A percentile compares a stretch with the other conserved stretches of the same genome.
These are phyloP conservation scores for Starmera caribaea DNA, from an alignment of 805 yeast species.

Conservation along the genomic window DNA sequence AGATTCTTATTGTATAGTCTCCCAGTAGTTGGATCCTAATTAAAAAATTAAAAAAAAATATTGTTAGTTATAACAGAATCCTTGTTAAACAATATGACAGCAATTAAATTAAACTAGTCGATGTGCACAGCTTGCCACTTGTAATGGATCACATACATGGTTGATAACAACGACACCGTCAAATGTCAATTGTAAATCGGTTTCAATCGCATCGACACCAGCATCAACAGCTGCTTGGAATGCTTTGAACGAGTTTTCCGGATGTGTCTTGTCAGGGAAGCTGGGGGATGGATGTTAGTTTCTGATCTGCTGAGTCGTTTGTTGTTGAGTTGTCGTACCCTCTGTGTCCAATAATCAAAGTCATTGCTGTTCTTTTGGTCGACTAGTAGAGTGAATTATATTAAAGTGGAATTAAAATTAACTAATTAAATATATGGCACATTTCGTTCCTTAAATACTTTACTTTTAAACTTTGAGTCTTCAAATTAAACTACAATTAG, in stretches of 20 bases:
- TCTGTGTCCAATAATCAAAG: slow-evolving; percentile 5
- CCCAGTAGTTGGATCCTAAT: slow-evolving; percentile 33
- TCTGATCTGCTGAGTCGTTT: not conserved
- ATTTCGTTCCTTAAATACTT: too few relatives aligned
- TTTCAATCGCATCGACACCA: slow-evolving; percentile 36
- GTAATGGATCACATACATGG: slow-evolving; percentile 30
- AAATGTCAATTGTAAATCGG: slow-evolving; percentile 37
- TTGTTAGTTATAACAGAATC: not conserved
- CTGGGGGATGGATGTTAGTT: slow-evolving; percentile 13
- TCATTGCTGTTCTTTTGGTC: not conserved
- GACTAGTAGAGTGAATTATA: too few relatives aligned
- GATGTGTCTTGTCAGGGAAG: slow-evolving; percentile 23
- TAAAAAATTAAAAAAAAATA: not conserved
- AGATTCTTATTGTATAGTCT: slow-evolving; percentile 35
- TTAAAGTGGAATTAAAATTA: too few relatives aligned
- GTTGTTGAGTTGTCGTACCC: slow-evolving; percentile 1
- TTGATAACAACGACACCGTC: slow-evolving; percentile 47
- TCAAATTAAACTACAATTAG: too few relatives aligned
- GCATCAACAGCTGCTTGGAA: slow-evolving; percentile 37
- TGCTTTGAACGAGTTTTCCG: slow-evolving; percentile 38
- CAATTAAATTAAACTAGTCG: too few relatives aligned
- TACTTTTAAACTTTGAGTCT: too few relatives aligned
- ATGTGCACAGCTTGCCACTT: too few relatives aligned
- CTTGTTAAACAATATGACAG: too few relatives aligned
- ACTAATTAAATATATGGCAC: too few relatives aligned